Percentiles rank a stretch among this genome's conserved stretches.
Conservation (phyloP, 352 stramenopile genomes). For the Phytopythium litorale region DNA sequence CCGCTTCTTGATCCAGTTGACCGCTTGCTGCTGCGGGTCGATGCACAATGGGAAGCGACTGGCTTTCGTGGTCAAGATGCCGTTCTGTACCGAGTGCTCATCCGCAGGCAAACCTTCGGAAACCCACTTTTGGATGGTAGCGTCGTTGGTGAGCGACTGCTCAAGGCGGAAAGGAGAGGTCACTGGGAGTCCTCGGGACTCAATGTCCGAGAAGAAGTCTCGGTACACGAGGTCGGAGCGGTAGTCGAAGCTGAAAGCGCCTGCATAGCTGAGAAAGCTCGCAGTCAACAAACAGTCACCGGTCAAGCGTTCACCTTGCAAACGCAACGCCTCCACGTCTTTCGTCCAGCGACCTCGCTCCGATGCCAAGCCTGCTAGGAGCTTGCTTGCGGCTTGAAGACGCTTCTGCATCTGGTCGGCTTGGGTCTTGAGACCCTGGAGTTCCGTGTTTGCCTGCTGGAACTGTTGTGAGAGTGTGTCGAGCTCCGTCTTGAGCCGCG, state of each 20-base stretch:
- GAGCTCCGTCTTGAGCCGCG: slow-evolving; percentile 82
- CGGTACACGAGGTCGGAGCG: slow-evolving; percentile 86
- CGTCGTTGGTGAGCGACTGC: slow-evolving; percentile 90
- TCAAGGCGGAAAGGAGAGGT: slow-evolving; percentile 89
- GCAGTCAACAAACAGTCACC: slow-evolving; percentile 89
- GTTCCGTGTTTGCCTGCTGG: slow-evolving; percentile 88
- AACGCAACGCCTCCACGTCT: slow-evolving; percentile 86
- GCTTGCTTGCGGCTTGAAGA: slow-evolving; percentile 88
- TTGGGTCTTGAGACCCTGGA: slow-evolving; percentile 89
- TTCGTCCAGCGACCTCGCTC: slow-evolving; percentile 92
- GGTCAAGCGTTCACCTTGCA: slow-evolving; percentile 83
- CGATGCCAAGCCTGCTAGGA: slow-evolving; percentile 89
- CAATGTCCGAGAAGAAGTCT: slow-evolving; percentile 87
- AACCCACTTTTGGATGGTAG: slow-evolving; percentile 93
- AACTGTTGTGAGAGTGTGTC: slow-evolving; percentile 91
- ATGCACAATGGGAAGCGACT: slow-evolving; percentile 95
- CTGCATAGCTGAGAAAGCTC: slow-evolving; percentile 89
- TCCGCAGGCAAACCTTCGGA: slow-evolving; percentile 92
- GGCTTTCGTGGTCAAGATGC: slow-evolving; percentile 93
- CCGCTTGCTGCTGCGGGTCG: slow-evolving; percentile 94
- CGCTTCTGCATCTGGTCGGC: slow-evolving; percentile 95
- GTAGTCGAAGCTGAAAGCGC: slow-evolving; percentile 91
- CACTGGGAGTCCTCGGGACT: slow-evolving; percentile 66
- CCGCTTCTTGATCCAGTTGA: slow-evolving; percentile 96
- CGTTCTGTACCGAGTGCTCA: slow-evolving; percentile 95